Base-by-base conservation (phyloP, 148 eudicot species). In the Amaranthus palmeri region DNA sequence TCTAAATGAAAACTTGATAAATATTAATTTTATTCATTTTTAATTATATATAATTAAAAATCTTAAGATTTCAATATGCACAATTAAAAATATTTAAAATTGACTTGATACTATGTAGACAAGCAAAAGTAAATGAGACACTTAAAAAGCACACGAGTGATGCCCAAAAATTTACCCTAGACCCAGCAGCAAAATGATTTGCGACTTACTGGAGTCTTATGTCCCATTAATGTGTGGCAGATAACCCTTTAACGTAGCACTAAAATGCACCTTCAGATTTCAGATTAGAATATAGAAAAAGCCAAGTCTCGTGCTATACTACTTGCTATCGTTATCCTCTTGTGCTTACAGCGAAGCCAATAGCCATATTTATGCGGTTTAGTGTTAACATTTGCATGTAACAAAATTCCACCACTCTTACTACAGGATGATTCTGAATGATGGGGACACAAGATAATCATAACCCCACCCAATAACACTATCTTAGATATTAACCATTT, bases 221-320 rank as follows among this genome's bases (percentile, higher is more conserved):
- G 85, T 42, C 71, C 69, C 61, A 54, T 66, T 11, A 80, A 25
- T 90, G 77, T 90, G 92, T 88, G 96, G 92, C 85, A 81, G 61
- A 78, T 81, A 83, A 72, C 67, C 54, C 75, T 78, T 75, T 78
- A 77, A 90, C 96, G 96, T 88, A 82, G 82, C 82, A 47, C 49
- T 71, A 71, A 71, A 70, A 54, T 7, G 46, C 73, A 11, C 36
- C 82, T 71, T 61, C 69, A 75, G 71, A 75, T 70, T 25, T 75
- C 40, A 69, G 79, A 79, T 79, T 79, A 79, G 75, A 75, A 70
- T 74, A 58, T 79, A 59, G 72, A 68, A 74, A 66, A 66, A 17
- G 74, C 78, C 82, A 74, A 80, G 10, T 67, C 36, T n/a, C 71
- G 47, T 66, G 56, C 43, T 61, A 44, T 59, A 53, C 75, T 74